Percentiles rank a stretch among this genome's conserved stretches.
Conservation (phyloP, 768 basidiomycete species). For the Gautieria morchelliformis region DNA sequence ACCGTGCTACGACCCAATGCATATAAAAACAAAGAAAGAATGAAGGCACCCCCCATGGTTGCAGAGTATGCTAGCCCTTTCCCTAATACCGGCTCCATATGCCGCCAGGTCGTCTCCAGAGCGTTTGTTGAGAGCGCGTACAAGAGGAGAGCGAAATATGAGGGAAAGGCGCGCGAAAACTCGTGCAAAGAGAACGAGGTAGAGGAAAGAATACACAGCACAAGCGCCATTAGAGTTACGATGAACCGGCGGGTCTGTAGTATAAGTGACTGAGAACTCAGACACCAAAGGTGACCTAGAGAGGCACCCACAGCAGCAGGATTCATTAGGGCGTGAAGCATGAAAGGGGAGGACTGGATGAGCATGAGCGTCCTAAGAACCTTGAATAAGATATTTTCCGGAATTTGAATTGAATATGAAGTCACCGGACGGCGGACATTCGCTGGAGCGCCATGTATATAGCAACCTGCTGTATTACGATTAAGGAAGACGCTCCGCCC, state of each 20-base stretch:
- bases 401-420: background rate
- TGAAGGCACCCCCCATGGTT: background rate
- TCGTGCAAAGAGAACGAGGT: constrained; percentile 31
- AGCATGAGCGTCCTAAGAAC: constrained; percentile 55
- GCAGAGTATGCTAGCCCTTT: constrained; percentile 4
- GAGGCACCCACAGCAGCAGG: constrained; percentile 34
- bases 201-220: constrained; percentile 51
- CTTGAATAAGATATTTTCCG: background rate
- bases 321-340: constrained; percentile 46
- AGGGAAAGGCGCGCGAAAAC: constrained; percentile 41
- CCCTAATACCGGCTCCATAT: background rate
- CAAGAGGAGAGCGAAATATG: constrained; percentile 48
- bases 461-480: constrained; percentile 60
- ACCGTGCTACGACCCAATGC: constrained; percentile 50
- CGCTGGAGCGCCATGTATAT: constrained; percentile 62
- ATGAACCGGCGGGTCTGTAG: constrained; percentile 41
- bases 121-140: constrained; percentile 3
- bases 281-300: background rate
- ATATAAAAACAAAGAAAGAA: constrained; percentile 29
- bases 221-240: constrained; percentile 37
- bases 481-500: constrained; percentile 53
- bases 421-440: constrained; percentile 57
- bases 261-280: background rate
- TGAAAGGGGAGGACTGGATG: constrained; percentile 58
- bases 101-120: constrained; percentile 4